Evolutionary conservation across 2,329 filamentous ascomycete species (phyloP).

Genomic region (Coleophoma cylindrospora): DNA sequence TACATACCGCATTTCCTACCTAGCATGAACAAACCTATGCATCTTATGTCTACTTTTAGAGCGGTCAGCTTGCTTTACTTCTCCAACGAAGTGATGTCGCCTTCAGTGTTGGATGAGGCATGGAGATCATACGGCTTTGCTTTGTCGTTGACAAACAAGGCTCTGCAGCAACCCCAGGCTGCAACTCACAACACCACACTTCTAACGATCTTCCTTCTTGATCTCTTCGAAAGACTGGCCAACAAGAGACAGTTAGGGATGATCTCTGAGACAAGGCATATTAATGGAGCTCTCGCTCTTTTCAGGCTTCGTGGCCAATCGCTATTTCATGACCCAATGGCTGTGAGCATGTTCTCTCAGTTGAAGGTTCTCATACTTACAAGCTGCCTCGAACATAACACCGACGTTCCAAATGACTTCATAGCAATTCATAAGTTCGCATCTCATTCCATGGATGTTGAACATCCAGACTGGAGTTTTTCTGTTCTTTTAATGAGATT

Average conservation of each 20-base stretch:
- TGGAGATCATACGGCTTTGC: constrained; percentile 7
- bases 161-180: background rate
- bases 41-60: constrained; percentile 7
- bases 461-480: background rate
- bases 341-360: constrained; percentile 4
- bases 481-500: background rate
- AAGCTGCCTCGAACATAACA: background rate
- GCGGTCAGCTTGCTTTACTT: constrained; percentile 14
- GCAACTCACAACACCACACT: constrained; percentile 4
- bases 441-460: background rate
- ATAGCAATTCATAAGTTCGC: background rate
- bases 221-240: constrained; percentile 12
- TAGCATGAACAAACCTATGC: background rate
- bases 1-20: constrained; percentile 6
- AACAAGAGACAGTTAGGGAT: background rate
- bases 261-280: constrained; percentile 7
- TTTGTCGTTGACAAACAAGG: background rate
- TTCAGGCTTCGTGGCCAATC: constrained; percentile 8
- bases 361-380: constrained; percentile 1
- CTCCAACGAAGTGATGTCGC: constrained; percentile 6
- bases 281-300: constrained; percentile 12
- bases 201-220: constrained; percentile 8
- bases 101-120: background rate
- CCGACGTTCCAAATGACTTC: background rate
- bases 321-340: background rate